Evolutionary conservation across 1,284 basidiomycete species (phyloP).

Genomic region (Ganoderma boninense): DNA sequence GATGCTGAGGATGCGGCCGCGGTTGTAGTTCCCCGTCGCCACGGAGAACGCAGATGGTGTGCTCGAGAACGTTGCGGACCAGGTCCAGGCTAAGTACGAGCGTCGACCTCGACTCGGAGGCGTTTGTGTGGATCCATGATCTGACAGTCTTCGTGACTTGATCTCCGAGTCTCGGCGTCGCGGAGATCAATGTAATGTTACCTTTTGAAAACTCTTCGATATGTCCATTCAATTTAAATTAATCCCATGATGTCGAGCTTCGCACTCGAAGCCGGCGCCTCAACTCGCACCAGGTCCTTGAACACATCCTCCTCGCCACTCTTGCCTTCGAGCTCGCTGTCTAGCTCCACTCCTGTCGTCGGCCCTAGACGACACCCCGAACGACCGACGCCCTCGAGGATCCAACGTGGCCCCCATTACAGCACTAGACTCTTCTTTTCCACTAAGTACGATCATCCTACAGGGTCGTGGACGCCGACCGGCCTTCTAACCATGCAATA

Average conservation of each 20-base stretch:
- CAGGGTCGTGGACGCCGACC: slow-evolving; percentile 13
- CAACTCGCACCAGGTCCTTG: not conserved
- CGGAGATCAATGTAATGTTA: slow-evolving; percentile 1
- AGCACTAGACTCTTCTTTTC: slow-evolving; percentile 10
- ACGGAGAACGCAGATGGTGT: slow-evolving; percentile 31
- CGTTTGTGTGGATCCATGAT: not conserved
- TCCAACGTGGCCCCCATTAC: not conserved
- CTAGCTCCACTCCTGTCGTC: not conserved
- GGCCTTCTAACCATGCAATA: slow-evolving; percentile 3
- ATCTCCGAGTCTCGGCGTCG: slow-evolving; percentile 11
- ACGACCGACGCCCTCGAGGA: not conserved
- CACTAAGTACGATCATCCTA: not conserved
- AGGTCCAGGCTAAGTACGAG: no score
- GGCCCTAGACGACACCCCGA: not conserved
- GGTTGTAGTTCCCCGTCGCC: slow-evolving; percentile 33
- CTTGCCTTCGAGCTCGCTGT: not conserved
- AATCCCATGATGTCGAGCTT: not conserved
- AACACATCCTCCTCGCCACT: not conserved
- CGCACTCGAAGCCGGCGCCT: not conserved
- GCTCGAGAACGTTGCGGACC: slow-evolving; percentile 6
- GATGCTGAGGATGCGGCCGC: slow-evolving; percentile 76
- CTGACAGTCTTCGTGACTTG: slow-evolving; percentile 20
- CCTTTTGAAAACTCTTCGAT: not conserved
- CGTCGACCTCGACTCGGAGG: not conserved
- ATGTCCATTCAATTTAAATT: no score